These are phyloP conservation scores for Talaromyces proteolyticus DNA, from an alignment of 495 filamentous ascomycete genomes.

Conservation along the genomic window DNA sequence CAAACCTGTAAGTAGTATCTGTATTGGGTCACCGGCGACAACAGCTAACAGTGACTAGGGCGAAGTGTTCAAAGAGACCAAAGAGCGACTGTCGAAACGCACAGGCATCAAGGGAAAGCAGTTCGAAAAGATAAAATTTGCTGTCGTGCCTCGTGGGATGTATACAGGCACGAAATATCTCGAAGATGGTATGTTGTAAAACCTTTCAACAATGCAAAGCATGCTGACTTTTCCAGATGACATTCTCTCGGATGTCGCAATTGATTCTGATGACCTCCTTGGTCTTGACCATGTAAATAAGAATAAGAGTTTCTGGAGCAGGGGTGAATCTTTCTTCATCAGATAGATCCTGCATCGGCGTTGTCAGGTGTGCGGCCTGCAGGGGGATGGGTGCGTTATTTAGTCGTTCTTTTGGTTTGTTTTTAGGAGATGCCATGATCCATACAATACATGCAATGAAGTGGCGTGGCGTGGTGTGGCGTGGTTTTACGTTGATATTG, in stretches of 20 bases:
- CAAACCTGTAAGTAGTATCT: constrained; percentile 60
- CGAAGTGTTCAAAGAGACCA: constrained; percentile 85
- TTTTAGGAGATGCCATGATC: background rate
- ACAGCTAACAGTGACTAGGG: constrained; percentile 45
- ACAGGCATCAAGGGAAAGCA: constrained; percentile 96
- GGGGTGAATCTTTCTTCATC: constrained; percentile 62
- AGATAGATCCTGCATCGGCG: constrained; percentile 31
- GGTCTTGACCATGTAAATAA: constrained; percentile 90
- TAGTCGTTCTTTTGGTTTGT: background rate
- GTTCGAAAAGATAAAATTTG: constrained; percentile 98
- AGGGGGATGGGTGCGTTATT: background rate
- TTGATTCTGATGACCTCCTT: constrained; percentile 67
- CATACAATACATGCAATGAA: too few relatives aligned
- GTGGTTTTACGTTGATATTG: background rate
- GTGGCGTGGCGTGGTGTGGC: background rate
- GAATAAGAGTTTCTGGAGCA: constrained; percentile 49
- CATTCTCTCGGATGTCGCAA: constrained; percentile 67
- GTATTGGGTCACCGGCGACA: background rate
- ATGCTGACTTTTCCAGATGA: constrained; percentile 54
- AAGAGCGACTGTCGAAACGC: constrained; percentile 79
- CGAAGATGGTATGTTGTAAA: constrained; percentile 67
- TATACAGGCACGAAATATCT: constrained; percentile 78
- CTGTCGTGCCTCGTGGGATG: constrained; percentile 60
- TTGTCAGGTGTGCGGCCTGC: background rate
- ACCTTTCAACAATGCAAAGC: background rate